Evolutionary conservation across 352 stramenopile genomes (phyloP), one percentile per base, ranked within the genome.

Genomic region (Pythium myriotylum): DNA sequence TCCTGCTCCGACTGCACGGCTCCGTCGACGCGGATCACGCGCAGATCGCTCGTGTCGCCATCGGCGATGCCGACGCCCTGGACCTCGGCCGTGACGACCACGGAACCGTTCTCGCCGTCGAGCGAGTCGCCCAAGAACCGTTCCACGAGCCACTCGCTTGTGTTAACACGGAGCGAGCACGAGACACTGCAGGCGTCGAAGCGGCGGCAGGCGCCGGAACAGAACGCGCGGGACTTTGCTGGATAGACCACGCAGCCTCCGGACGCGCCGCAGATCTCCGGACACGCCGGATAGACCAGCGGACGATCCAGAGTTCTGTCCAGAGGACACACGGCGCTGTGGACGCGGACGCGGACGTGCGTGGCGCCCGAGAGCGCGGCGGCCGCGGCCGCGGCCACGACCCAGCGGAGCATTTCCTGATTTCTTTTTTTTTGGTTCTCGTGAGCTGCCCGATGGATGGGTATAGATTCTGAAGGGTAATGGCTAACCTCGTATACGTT

Each of bases 271-370:
- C 53, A 60, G 41, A 24, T 27, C 23, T 53, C 10, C 20, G 53
- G 40, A 52, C 53, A 60, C 14, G 40, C 24, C 26, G 52, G 53
- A 26, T 45, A 17, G 9, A 60, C 29, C n/a, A 29, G 26, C 19
- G 53, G 53, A 9, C 4, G 40, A 7, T 24, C 53, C 9, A 53
- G 26, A 3, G 19, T 20, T 1, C 35, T n/a, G 29, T 29, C 53
- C 4, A 60, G 53, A 24, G 53, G 53, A 60, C 53, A 60, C 53
- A 45, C 26, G 41, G 45, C 33, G 33, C 33, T 8, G 14, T 40
- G 33, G 14, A 40, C 33, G 33, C 33, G 33, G 33, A 40, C 33
- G 33, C 14, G 33, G 33, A 40, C 33, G 14, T 40, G 33, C 33
- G 33, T 40, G 14, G 33, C 14, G 14, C 14, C 33, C 33, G 33